Percentiles rank a stretch among this genome's conserved stretches.
phyloP scores from a whole-genome alignment of 495 filamentous ascomycete genomes.

The Hyaloscypha hepaticicola region DNA sequence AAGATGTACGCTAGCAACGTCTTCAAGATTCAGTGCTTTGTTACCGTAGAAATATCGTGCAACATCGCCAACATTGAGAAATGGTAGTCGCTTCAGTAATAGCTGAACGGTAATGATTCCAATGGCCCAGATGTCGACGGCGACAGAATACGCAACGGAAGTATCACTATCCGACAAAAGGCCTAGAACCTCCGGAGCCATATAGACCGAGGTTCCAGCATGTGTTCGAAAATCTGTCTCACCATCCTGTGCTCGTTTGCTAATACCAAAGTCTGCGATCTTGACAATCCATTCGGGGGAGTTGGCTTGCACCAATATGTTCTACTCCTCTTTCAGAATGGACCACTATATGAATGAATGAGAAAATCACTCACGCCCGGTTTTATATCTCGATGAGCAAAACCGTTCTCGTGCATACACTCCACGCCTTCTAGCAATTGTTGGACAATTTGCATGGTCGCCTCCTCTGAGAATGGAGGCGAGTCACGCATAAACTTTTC shows the following conservation, averaged over 20 bases:
- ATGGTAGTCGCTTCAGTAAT: too few species aligned
- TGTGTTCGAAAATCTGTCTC: constrained; percentile 8
- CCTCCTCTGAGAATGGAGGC: not conserved
- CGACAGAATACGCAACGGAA: constrained; percentile 6
- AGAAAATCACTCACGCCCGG: constrained; percentile 20
- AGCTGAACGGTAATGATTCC: constrained; percentile 13
- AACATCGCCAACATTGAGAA: too few species aligned
- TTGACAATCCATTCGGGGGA: constrained; percentile 28
- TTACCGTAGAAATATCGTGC: too few species aligned
- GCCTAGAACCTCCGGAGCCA: constrained; percentile 22
- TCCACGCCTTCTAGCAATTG: constrained; percentile 23
- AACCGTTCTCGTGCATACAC: constrained; percentile 28
- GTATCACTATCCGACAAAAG: not conserved
- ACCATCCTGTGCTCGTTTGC: constrained; percentile 19
- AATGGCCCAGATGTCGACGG: constrained; percentile 24
- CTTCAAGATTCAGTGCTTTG: too few species aligned
- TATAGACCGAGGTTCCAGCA: constrained; percentile 16
- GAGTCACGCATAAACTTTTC: constrained; percentile 6
- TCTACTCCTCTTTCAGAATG: constrained; percentile 9
- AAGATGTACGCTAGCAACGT: too few species aligned
- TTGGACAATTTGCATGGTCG: constrained; percentile 9
- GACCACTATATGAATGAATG: not conserved
- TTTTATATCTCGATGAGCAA: constrained; percentile 30
- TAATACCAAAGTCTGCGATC: constrained; percentile 30
- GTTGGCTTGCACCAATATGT: constrained; percentile 17